Conservation (phyloP, 352 stramenopile species). For the Phytophthora macrochlamydospora region DNA sequence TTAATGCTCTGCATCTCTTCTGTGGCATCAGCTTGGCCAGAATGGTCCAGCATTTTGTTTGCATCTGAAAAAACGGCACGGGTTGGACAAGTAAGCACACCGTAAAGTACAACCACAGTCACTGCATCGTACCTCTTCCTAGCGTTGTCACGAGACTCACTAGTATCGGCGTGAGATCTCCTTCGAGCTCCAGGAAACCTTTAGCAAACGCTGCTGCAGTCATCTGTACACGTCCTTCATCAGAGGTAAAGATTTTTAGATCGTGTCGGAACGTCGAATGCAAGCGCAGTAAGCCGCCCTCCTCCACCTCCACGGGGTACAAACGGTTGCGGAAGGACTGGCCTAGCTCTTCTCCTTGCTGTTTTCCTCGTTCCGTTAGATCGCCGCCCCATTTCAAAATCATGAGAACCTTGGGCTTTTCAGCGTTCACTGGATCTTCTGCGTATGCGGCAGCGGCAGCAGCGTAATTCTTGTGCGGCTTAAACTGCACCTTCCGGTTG, state of each 20-base stretch:
- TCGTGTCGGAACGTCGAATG: slow-evolving; percentile 99
- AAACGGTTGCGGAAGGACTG: slow-evolving; percentile 91
- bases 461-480: slow-evolving; percentile 72
- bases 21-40: slow-evolving; percentile 97
- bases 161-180: slow-evolving; percentile 98
- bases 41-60: slow-evolving; percentile 99
- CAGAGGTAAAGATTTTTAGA: slow-evolving; percentile 99
- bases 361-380: slow-evolving; percentile 97
- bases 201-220: slow-evolving; percentile 99
- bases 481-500: slow-evolving; percentile 97
- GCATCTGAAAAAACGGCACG: slow-evolving; percentile 47
- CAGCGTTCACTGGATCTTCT: slow-evolving; percentile 28
- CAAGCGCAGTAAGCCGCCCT: slow-evolving; percentile 95
- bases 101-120: not conserved
- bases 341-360: slow-evolving; percentile 95
- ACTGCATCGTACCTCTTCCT: slow-evolving; percentile 59
- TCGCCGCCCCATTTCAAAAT: slow-evolving; percentile 99
- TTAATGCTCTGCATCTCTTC: slow-evolving; percentile 86
- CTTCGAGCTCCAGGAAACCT: slow-evolving; percentile 98
- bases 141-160: slow-evolving; percentile 94
- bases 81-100: not conserved
- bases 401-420: slow-evolving; percentile 93
- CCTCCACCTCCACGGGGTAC: slow-evolving; percentile 90
- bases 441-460: slow-evolving; percentile 34
- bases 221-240: slow-evolving; percentile 99